Evolutionary conservation across 257 asterid genomes (phyloP).

Genomic region (Primulina eburnea): DNA sequence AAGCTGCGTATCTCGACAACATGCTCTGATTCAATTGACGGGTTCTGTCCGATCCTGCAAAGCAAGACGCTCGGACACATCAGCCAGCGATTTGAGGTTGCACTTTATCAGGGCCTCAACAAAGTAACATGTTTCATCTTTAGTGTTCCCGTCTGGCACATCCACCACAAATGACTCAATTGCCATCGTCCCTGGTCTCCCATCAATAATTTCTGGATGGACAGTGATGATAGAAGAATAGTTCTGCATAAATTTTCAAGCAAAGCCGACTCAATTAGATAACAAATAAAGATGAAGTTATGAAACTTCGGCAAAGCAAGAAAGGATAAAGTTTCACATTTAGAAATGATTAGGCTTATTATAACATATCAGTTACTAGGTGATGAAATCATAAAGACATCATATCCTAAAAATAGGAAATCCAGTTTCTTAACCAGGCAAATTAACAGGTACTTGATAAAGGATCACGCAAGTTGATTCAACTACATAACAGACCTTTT

Average conservation of each 20-base stretch:
- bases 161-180: background rate
- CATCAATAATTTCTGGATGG: background rate
- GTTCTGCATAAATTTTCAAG: background rate
- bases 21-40: background rate
- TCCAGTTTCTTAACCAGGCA: background rate
- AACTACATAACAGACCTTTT: background rate
- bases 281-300: no score
- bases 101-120: background rate
- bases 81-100: background rate
- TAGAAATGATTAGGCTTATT: no score
- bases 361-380: no score
- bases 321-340: no score
- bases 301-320: no score
- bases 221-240: background rate
- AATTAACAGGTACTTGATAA: background rate
- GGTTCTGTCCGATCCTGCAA: background rate
- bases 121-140: background rate
- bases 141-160: conserved; percentile 1
- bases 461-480: background rate
- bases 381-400: background rate
- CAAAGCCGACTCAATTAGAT: background rate
- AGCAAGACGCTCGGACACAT: background rate
- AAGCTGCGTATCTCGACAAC: background rate
- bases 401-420: background rate
- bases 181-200: background rate